Conservation (phyloP, 331 rosid species). For the Malus hybrid region DNA sequence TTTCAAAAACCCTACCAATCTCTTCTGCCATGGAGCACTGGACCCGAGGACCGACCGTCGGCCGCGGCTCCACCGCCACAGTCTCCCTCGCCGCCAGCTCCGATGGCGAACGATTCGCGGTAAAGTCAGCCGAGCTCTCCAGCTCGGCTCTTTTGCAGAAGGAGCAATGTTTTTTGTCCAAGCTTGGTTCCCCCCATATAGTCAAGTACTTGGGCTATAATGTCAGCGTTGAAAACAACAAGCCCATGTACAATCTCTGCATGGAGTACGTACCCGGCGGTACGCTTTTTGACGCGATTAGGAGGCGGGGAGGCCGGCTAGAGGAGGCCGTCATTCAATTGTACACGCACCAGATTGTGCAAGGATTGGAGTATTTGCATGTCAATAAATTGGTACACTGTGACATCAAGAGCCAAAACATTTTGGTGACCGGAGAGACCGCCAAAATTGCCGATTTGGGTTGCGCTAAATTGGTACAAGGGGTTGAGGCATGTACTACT, state of each 20-base stretch:
- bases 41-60: constrained; percentile 34
- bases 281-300: constrained; percentile 32
- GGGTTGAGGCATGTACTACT: not conserved
- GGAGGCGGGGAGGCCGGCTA: constrained; percentile 16
- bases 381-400: constrained; percentile 34
- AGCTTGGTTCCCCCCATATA: constrained; percentile 21
- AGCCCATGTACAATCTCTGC: constrained; percentile 27
- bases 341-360: constrained; percentile 34
- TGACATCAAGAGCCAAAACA: constrained; percentile 45
- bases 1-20: not conserved
- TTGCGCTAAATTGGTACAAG: constrained; percentile 31
- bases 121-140: constrained; percentile 33
- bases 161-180: constrained; percentile 32
- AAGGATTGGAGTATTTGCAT: constrained; percentile 42
- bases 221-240: constrained; percentile 3
- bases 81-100: constrained; percentile 32
- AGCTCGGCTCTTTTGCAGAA: constrained; percentile 19
- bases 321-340: constrained; percentile 23
- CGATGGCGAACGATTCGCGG: constrained; percentile 22
- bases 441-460: constrained; percentile 50
- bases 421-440: constrained; percentile 21
- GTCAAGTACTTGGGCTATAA: constrained; percentile 32
- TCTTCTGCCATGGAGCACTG: constrained; percentile 23
- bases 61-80: constrained; percentile 46
- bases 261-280: constrained; percentile 44